Conservation (phyloP, 2,329 filamentous ascomycete species). For the Didymella lethalis region DNA sequence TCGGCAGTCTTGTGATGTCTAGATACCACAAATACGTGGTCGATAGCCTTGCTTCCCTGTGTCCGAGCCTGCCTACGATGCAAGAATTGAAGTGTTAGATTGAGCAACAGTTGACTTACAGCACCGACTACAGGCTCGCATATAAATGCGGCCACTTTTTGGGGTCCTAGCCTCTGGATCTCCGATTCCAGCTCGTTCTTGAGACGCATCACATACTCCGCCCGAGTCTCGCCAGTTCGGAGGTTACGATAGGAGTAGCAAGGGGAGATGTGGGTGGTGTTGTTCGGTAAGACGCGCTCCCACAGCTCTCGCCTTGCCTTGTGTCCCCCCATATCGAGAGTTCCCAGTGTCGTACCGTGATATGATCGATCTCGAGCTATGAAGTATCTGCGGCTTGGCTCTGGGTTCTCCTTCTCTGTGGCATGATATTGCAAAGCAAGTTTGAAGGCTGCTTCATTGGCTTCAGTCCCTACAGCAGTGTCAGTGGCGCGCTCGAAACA, state of each 20-base stretch:
- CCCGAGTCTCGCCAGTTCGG: slow-evolving; percentile 60
- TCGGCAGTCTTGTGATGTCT: not conserved
- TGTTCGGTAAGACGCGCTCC: slow-evolving; percentile 64
- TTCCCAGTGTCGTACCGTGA: slow-evolving; percentile 74
- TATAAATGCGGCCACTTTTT: slow-evolving; percentile 74
- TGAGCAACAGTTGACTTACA: slow-evolving; percentile 53
- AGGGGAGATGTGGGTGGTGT: slow-evolving; percentile 68
- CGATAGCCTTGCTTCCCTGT: not conserved
- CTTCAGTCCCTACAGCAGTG: slow-evolving; percentile 61
- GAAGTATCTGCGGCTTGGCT: slow-evolving; percentile 66
- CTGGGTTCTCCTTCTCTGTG: slow-evolving; percentile 59
- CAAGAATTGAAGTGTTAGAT: no score
- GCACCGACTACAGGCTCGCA: slow-evolving; percentile 77
- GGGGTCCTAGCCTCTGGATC: slow-evolving; percentile 68
- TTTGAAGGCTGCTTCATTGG: slow-evolving; percentile 73
- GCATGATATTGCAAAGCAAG: slow-evolving; percentile 70
- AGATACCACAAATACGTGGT: no score
- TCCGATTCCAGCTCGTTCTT: slow-evolving; percentile 71
- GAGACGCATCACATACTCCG: slow-evolving; percentile 67
- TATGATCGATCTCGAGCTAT: slow-evolving; percentile 72
- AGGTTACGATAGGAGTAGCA: slow-evolving; percentile 72
- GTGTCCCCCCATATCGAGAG: slow-evolving; percentile 71
- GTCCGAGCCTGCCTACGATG: not conserved
- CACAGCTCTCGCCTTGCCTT: slow-evolving; percentile 67
- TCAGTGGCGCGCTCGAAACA: not conserved